phyloP scores from a whole-genome alignment of 106 monocot genomes.

The Phalaenopsis equestris region DNA sequence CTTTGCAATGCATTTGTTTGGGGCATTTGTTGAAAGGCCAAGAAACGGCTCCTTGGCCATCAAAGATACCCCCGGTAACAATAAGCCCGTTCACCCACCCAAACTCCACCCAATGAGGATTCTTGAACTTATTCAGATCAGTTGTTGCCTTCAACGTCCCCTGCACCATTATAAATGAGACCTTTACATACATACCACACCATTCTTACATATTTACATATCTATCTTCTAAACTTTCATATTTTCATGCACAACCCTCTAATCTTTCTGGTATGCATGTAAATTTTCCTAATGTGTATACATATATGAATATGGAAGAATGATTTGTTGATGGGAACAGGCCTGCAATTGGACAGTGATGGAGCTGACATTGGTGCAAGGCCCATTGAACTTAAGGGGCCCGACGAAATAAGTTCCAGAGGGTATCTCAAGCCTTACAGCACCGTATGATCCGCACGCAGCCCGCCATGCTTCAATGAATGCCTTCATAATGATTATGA shows the following conservation, averaged over 20 bases:
- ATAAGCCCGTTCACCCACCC: constrained; percentile 30
- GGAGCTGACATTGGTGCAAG: constrained; percentile 16
- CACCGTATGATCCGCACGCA: constrained; percentile 20
- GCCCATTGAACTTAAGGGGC: constrained; percentile 23
- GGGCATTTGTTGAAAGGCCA: constrained; percentile 77
- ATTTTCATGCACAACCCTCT: too few species aligned
- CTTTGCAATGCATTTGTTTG: constrained; percentile 52
- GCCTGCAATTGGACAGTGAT: constrained; percentile 23
- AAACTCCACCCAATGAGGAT: constrained; percentile 64
- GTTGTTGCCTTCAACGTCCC: constrained; percentile 49
- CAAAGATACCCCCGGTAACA: constrained; percentile 51
- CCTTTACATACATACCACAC: too few species aligned
- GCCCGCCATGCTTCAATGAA: constrained; percentile 29
- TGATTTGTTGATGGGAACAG: not conserved
- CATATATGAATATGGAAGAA: too few species aligned
- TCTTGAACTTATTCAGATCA: constrained; percentile 22
- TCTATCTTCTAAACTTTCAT: too few species aligned
- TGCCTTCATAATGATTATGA: constrained; percentile 1
- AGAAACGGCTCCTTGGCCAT: constrained; percentile 59
- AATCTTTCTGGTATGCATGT: too few species aligned
- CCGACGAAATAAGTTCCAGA: constrained; percentile 19
- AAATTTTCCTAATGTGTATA: too few species aligned
- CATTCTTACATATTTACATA: too few species aligned
- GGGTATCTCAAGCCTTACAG: constrained; percentile 18
- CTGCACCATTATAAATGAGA: constrained; percentile 12